Base-by-base conservation (phyloP, 2,329 filamentous ascomycete genomes). In the Fusarium guadeloupense region DNA sequence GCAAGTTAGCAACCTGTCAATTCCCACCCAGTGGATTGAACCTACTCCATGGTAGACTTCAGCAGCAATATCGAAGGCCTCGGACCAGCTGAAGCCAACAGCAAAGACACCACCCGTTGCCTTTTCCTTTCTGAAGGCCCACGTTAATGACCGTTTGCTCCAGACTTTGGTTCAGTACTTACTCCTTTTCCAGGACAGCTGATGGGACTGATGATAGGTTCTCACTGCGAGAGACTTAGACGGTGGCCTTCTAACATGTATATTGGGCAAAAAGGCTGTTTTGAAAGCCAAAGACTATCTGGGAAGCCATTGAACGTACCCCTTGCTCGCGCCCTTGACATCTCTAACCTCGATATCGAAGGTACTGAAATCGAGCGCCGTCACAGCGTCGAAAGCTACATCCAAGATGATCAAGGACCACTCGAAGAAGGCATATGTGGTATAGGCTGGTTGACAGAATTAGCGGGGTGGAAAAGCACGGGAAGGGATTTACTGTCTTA, bases 271-370 rank as follows among this genome's bases (percentile, higher is more conserved):
- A 41, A 56, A 45, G 45, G 51, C 62, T 66, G 54, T 58, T 64
- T 61, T 50, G 37, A 49, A 51, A 64, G 43, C 55, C 59, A 73
- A 72, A 74, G 73, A 73, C 85, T 93, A 97, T 82, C 87, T 92
- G 69, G 94, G 94, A 85, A 97, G 93, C 90, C 90, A 90, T 81
- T 89, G 87, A 81, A 99, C 95, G 86, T 99, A 99, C 95, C 94
- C 93, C 91, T 94, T 93, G 83, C 91, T 95, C 73, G 89, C 80
- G 65, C 93, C 93, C 80, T 93, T 94, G 67, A 93, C 85, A 80
- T 98, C 94, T 81, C 87, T 92, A 64, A 99, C 83, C 68, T 93
- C 84, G 71, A 99, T 80, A 76, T 98, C 94, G 73, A 98, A 91
- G 49, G 89, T 87, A 62, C 88, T 84, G 80, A 98, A 99, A 80